phyloP scores from a whole-genome alignment of 139 green algal genomes.

The Desmodesmus armatus region DNA sequence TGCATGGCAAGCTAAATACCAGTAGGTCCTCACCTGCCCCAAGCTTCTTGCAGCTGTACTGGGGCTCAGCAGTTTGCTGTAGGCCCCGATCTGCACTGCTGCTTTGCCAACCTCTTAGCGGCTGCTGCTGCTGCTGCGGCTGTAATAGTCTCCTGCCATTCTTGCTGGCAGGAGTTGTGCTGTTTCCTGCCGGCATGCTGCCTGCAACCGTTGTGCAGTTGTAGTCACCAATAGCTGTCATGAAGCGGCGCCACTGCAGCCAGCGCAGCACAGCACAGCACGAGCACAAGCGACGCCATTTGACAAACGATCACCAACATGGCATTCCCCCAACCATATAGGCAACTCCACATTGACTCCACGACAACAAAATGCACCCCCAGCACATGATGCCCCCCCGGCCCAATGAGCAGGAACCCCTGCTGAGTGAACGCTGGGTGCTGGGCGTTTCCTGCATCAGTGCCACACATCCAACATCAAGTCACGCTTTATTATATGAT shows the following conservation, averaged over 20 bases:
- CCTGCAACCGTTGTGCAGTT: conserved; percentile 27
- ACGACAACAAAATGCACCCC: too few species aligned
- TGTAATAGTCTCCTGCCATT: not conserved
- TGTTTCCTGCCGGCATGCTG: not conserved
- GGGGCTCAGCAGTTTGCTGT: not conserved
- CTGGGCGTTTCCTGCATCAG: too few species aligned
- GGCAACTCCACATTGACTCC: too few species aligned
- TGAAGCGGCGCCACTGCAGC: conserved; percentile 28
- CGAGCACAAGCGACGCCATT: conserved; percentile 7
- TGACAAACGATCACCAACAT: not conserved
- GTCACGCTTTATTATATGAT: too few species aligned
- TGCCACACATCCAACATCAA: too few species aligned
- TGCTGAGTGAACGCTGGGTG: too few species aligned
- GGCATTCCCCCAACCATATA: too few species aligned
- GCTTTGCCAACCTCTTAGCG: not conserved
- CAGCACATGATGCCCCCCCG: too few species aligned
- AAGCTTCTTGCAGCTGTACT: conserved; percentile 18
- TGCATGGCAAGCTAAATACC: too few species aligned
- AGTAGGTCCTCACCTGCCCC: too few species aligned
- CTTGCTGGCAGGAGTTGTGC: not conserved
- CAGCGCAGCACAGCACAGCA: not conserved
- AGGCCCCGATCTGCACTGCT: not conserved
- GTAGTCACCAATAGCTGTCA: conserved; percentile 20
- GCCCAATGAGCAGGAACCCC: too few species aligned
- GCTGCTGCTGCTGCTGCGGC: conserved; percentile 15